These are phyloP conservation scores for Shiraia sp. DNA, from an alignment of 2,329 filamentous ascomycete species.

Conservation along the genomic window DNA sequence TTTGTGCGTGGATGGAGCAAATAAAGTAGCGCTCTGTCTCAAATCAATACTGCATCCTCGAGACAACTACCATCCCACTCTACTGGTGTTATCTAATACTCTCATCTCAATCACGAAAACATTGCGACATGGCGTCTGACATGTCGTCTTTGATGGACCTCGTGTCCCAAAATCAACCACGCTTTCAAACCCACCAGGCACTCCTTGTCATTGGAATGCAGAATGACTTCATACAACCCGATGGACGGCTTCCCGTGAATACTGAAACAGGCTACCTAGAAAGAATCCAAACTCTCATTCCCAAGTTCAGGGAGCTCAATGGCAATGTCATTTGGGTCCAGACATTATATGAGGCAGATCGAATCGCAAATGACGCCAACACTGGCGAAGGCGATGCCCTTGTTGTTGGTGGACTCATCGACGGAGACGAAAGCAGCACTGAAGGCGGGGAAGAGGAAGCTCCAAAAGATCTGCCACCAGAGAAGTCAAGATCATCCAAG, in stretches of 20 bases:
- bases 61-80: too few relatives aligned
- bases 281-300: constrained; percentile 67
- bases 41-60: too few relatives aligned
- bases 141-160: constrained; percentile 50
- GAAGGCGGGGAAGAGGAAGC: constrained; percentile 40
- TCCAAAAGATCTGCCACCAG: constrained; percentile 29
- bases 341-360: constrained; percentile 69
- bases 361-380: constrained; percentile 57
- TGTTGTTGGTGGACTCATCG: constrained; percentile 46
- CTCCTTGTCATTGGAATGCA: constrained; percentile 86
- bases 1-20: too few relatives aligned
- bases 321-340: constrained; percentile 84
- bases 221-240: constrained; percentile 78
- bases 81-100: constrained; percentile 1
- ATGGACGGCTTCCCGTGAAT: constrained; percentile 68
- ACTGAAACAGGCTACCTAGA: constrained; percentile 68
- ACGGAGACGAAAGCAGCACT: constrained; percentile 40
- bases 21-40: too few relatives aligned
- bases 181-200: constrained; percentile 65
- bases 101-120: not conserved
- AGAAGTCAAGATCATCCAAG: constrained; percentile 39
- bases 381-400: constrained; percentile 53
- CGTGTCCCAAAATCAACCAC: constrained; percentile 52
- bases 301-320: constrained; percentile 68
- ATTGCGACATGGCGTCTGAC: constrained; percentile 16